These are phyloP conservation scores for Pseudogymnoascus sp. DNA, from an alignment of 2,329 filamentous ascomycete genomes.

Conservation along the genomic window DNA sequence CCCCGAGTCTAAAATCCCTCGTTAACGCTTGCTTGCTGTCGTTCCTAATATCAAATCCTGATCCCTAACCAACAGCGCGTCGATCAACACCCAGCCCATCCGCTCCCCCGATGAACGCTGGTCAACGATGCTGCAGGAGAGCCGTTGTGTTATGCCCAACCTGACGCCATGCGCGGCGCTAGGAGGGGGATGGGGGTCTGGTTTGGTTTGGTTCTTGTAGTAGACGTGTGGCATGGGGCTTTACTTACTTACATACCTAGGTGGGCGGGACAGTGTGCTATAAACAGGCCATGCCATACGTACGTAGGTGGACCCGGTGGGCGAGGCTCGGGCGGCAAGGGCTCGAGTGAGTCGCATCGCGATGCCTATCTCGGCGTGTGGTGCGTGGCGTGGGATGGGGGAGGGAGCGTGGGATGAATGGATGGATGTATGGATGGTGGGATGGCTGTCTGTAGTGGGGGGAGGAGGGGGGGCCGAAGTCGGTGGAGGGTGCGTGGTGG, in stretches of 20 bases:
- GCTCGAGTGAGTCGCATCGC: neutral
- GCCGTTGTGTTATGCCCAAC: neutral
- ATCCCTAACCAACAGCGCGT: neutral
- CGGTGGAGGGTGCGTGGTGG: neutral
- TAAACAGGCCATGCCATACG: too few relatives aligned
- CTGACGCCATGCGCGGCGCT: neutral
- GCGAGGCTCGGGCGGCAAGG: neutral
- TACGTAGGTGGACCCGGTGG: neutral
- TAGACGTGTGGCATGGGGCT: too few relatives aligned
- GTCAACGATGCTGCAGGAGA: neutral
- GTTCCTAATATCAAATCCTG: too few relatives aligned
- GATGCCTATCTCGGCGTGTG: neutral
- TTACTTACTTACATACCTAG: too few relatives aligned
- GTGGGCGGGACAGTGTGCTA: too few relatives aligned
- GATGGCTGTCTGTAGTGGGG: neutral
- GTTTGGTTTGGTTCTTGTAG: too few relatives aligned
- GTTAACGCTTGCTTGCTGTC: too few relatives aligned
- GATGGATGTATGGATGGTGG: neutral
- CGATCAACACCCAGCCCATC: neutral
- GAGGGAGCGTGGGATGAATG: neutral
- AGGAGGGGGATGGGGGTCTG: neutral
- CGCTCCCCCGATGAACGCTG: neutral
- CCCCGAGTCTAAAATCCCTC: too few relatives aligned
- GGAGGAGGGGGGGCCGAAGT: neutral
- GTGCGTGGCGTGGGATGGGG: neutral